Conservation (phyloP, 2,329 filamentous ascomycete species). For the Sporothrix mexicana region DNA sequence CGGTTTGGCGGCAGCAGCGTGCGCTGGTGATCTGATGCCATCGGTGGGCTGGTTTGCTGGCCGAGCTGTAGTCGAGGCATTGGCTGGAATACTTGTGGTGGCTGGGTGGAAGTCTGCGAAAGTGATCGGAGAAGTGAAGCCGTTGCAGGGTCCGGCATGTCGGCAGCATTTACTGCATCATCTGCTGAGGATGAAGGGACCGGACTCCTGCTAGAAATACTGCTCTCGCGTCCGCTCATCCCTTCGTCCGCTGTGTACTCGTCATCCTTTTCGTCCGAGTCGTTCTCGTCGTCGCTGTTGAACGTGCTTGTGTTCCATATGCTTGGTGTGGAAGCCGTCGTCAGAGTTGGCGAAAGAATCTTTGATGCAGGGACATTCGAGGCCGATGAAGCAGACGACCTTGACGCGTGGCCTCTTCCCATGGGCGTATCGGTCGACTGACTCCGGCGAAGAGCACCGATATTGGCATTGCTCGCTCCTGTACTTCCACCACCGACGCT, state of each 20-base stretch:
- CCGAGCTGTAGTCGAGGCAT: neutral
- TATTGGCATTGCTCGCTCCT: neutral
- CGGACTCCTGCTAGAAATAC: neutral
- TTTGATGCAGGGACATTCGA: neutral
- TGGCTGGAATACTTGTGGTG: conserved; percentile 22
- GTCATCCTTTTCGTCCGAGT: conserved; percentile 10
- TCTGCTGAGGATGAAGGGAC: neutral
- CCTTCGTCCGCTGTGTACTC: neutral
- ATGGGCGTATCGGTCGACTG: conserved; percentile 20
- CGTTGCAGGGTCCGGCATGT: conserved; percentile 26
- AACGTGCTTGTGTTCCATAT: conserved; percentile 36
- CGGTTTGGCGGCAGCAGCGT: conserved; percentile 25
- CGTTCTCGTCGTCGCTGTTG: conserved; percentile 33
- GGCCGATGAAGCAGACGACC: neutral
- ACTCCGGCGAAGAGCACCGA: conserved; percentile 13
- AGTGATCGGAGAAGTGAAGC: conserved; percentile 28
- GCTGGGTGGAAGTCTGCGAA: conserved; percentile 29
- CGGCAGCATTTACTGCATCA: neutral
- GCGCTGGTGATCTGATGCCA: neutral
- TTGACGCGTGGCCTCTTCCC: neutral
- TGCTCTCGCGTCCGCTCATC: neutral
- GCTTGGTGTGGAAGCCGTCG: neutral
- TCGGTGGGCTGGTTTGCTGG: neutral
- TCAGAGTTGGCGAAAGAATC: neutral
- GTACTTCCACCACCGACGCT: neutral